Evolutionary conservation across 768 basidiomycete species (phyloP).

Genomic region (Podaxis sp.): DNA sequence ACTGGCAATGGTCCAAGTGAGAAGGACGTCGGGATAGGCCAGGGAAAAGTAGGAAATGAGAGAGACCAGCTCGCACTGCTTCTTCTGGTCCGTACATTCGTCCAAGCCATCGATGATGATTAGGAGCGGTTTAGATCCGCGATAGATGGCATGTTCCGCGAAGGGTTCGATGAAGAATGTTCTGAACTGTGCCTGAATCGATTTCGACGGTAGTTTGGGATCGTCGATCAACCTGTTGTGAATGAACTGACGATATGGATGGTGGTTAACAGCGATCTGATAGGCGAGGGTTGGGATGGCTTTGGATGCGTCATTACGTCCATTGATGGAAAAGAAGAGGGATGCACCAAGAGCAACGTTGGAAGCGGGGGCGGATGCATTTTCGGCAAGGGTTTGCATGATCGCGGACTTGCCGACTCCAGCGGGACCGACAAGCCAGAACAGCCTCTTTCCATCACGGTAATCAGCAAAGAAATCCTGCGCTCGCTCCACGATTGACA

Average conservation of each 20-base stretch:
- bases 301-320: neutral
- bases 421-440: neutral
- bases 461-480: neutral
- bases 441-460: neutral
- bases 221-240: conserved; percentile 1
- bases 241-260: conserved; percentile 8
- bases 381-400: conserved; percentile 12
- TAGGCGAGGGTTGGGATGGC: conserved; percentile 19
- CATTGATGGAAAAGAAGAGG: conserved; percentile 1
- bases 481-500: neutral
- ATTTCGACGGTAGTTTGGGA: conserved; percentile 15
- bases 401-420: neutral
- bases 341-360: neutral
- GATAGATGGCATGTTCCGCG: neutral
- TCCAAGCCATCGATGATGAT: neutral
- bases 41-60: neutral
- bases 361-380: neutral
- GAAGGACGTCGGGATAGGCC: neutral
- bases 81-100: neutral
- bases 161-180: conserved; percentile 18
- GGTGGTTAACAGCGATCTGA: conserved; percentile 19
- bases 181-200: conserved; percentile 13
- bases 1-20: conserved; percentile 5
- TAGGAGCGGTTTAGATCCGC: neutral
- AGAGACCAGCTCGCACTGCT: neutral